phyloP scores from a whole-genome alignment of 2,329 filamentous ascomycete species.

The Aspergillus nomiae region DNA sequence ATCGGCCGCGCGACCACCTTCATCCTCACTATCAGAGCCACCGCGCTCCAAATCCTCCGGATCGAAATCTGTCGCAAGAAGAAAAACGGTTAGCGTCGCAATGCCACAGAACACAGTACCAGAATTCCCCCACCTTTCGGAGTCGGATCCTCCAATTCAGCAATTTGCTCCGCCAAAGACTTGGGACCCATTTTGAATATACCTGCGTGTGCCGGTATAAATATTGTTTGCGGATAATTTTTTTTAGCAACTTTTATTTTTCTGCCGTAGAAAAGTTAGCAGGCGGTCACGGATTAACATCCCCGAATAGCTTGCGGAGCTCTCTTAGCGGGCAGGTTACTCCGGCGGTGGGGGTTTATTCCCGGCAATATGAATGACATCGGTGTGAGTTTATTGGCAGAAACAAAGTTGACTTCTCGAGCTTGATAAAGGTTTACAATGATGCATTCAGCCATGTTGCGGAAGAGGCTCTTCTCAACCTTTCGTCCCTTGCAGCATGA shows the following conservation, averaged over 20 bases:
- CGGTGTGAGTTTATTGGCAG: background rate
- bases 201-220: background rate
- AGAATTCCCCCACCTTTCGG: slow-evolving; percentile 57
- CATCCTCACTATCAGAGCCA: slow-evolving; percentile 58
- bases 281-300: slow-evolving; percentile 18
- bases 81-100: slow-evolving; percentile 10
- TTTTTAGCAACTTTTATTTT: slow-evolving; percentile 24
- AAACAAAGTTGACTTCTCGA: no score
- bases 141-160: slow-evolving; percentile 63
- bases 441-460: slow-evolving; percentile 10
- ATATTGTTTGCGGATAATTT: slow-evolving; percentile 22
- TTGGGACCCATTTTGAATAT: slow-evolving; percentile 45
- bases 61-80: slow-evolving; percentile 66
- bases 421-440: background rate
- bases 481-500: slow-evolving; percentile 67
- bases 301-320: background rate
- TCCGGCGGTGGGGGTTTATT: slow-evolving; percentile 23
- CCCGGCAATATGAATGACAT: slow-evolving; percentile 22
- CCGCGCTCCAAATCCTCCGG: slow-evolving; percentile 68
- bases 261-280: slow-evolving; percentile 21
- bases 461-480: slow-evolving; percentile 58
- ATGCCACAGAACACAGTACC: background rate
- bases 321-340: background rate
- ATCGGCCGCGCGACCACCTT: slow-evolving; percentile 49
- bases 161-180: slow-evolving; percentile 62